Base-by-base conservation (phyloP, 2,329 filamentous ascomycete genomes). In the Fusarium sp. region DNA sequence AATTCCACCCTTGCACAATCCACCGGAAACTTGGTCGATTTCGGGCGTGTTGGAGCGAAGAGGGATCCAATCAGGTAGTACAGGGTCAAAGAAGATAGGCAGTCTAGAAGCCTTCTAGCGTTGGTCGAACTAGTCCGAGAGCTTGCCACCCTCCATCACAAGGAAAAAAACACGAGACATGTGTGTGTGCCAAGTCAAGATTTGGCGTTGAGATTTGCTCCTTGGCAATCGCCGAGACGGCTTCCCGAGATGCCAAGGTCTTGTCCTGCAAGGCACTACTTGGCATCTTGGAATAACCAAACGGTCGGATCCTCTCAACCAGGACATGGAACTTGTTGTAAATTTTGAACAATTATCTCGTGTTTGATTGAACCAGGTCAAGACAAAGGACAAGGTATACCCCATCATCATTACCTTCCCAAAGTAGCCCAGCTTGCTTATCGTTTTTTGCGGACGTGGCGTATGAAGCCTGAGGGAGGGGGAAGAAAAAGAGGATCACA, bases 61-160 rank as follows among this genome's bases (percentile, higher is more conserved):
- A 52, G 56, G 35, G 7, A 64, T 27, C 68, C 69, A 78, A 78
- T 75, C 58, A 73, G 24, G 20, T 42, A 42, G n/a, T 8, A 18
- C 31, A 18, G 42, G 40, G 50, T 50, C 29, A 62, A 47, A 54
- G 56, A 64, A 34, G 31, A 34, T 34, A 5, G 68, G 61, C 57
- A 74, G 66, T 75, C 76, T 78, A 74, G 76, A 78, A 78, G 69
- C 58, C 67, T 78, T 78, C 76, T 78, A 78, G 76, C 67, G 63
- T 18, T 22, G 34, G 35, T 13, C 11, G 47, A 34, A 34, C 58
- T 64, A 71, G 52, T 10, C n/a, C 20, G 13, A 47, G 20, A 31
- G 47, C 22, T 60, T 37, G 38, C 63, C 61, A 71, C 70, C 69
- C 66, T 47, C 58, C 29, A 34, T 52, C 16, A 52, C 24, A n/a